Percentiles rank a stretch among this genome's conserved stretches.
Conservation (phyloP, 148 eudicot genomes). For the Camellia japonica region DNA sequence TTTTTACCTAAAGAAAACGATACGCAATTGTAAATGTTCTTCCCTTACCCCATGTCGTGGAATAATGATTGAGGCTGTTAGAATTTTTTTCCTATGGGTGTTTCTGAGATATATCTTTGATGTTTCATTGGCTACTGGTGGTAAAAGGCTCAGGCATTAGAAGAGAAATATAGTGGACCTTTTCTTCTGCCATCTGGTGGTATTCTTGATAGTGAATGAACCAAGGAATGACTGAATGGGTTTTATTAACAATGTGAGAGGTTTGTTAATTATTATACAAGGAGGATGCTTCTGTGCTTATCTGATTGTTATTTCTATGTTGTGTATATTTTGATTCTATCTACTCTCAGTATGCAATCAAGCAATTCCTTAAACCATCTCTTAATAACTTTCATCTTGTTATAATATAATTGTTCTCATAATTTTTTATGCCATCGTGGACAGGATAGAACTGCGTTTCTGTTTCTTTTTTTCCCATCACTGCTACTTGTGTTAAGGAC, state of each 20-base stretch:
- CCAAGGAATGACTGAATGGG: background rate
- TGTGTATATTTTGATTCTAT: slow-evolving; percentile 10
- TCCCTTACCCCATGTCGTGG: background rate
- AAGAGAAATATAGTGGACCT: slow-evolving; percentile 3
- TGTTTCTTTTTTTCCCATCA: slow-evolving; percentile 86
- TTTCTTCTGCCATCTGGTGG: background rate
- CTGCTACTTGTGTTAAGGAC: slow-evolving; percentile 61
- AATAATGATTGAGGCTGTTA: background rate
- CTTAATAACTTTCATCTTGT: background rate
- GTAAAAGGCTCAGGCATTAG: background rate
- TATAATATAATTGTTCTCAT: background rate
- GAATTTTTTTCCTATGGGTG: background rate
- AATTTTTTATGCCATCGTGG: slow-evolving; percentile 17
- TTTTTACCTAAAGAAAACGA: background rate
- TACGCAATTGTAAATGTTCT: background rate
- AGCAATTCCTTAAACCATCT: background rate
- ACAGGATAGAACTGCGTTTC: slow-evolving; percentile 88
- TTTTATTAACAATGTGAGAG: background rate
- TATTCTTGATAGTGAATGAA: background rate
- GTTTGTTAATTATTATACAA: background rate
- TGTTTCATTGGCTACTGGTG: background rate
- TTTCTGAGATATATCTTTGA: background rate
- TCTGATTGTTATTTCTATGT: background rate
- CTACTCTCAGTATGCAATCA: background rate
- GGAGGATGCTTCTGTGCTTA: background rate